These are phyloP conservation scores for Trypanosoma platydactyli DNA, from an alignment of 208 protist genomes.

Conservation along the genomic window DNA sequence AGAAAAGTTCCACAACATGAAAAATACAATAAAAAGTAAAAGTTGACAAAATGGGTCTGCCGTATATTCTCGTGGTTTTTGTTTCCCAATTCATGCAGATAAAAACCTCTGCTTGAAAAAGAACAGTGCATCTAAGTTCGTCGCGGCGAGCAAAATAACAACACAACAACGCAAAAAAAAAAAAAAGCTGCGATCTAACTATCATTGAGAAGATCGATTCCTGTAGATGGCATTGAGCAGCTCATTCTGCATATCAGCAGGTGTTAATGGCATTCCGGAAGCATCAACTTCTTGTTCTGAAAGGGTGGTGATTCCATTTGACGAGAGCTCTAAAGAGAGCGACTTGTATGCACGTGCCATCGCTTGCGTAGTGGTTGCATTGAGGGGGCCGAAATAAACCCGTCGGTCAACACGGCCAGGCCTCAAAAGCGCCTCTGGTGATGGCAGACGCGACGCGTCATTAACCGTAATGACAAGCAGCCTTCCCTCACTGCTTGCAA, in stretches of 20 bases:
- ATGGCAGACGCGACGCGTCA: slow-evolving; percentile 77
- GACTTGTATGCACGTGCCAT: slow-evolving; percentile 43
- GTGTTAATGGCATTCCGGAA: slow-evolving; percentile 3
- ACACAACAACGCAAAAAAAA: neutral
- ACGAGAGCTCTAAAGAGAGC: neutral
- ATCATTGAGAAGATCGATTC: neutral
- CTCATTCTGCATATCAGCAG: slow-evolving; percentile 33
- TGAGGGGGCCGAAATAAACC: slow-evolving; percentile 55
- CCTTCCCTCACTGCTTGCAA: slow-evolving; percentile 90
- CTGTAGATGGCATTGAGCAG: slow-evolving; percentile 26
- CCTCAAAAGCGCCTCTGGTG: slow-evolving; percentile 89
- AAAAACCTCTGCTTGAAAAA: neutral
- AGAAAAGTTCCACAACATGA: neutral
- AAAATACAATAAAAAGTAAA: too few relatives aligned
- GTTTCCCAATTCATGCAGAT: neutral
- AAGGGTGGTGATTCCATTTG: neutral
- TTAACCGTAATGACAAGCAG: slow-evolving; percentile 96
- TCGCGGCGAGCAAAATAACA: too few relatives aligned
- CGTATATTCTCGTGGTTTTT: neutral
- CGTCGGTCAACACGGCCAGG: slow-evolving; percentile 92
- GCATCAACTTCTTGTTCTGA: neutral
- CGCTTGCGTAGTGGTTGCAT: slow-evolving; percentile 30
- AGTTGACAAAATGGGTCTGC: too few relatives aligned
- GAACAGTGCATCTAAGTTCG: too few relatives aligned
- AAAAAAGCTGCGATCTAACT: neutral